Percentiles rank a stretch among this genome's conserved stretches.
These are phyloP conservation scores for Boletus pseudo-olivaceus DNA, from an alignment of 768 basidiomycete species.

Conservation along the genomic window DNA sequence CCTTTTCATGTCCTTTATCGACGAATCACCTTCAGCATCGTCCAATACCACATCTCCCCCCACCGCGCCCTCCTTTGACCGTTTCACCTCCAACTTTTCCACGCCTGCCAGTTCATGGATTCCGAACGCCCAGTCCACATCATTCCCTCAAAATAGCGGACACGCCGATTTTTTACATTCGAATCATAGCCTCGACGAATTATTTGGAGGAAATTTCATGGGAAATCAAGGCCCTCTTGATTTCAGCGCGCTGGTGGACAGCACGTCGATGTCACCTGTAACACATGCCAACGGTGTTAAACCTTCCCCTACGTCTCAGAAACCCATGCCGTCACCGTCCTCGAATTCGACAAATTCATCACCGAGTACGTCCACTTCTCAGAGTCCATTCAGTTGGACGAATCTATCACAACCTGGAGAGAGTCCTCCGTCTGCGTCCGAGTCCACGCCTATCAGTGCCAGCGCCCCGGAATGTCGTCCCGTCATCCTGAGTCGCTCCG, in stretches of 20 bases:
- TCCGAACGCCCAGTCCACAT: constrained; percentile 12
- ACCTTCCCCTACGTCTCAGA: constrained; percentile 11
- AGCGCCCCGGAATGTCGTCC: constrained; percentile 20
- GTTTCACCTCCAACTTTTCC: constrained; percentile 46
- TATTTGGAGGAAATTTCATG: constrained; percentile 42
- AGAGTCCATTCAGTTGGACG: constrained; percentile 29
- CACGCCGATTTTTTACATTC: constrained; percentile 25
- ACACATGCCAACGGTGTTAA: constrained; percentile 37
- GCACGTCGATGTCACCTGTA: constrained; percentile 40
- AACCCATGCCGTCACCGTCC: constrained; percentile 12
- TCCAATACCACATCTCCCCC: constrained; percentile 15
- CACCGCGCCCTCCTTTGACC: constrained; percentile 26
- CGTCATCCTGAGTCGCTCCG: constrained; percentile 40
- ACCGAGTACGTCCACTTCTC: constrained; percentile 23
- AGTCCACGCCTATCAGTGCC: constrained; percentile 23
- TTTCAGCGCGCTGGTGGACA: constrained; percentile 34
- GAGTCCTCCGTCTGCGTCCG: constrained; percentile 40
- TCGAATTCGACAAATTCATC: constrained; percentile 25
- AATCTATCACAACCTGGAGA: constrained; percentile 23
- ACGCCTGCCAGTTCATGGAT: constrained; percentile 33
- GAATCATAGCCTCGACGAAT: constrained; percentile 38
- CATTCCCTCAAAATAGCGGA: constrained; percentile 18
- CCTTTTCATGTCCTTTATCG: constrained; percentile 78
- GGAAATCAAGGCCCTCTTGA: constrained; percentile 32
- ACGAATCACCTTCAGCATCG: constrained; percentile 39